Base-by-base conservation (phyloP, 73 alveolate species). In the Paramecium primaurelia region DNA sequence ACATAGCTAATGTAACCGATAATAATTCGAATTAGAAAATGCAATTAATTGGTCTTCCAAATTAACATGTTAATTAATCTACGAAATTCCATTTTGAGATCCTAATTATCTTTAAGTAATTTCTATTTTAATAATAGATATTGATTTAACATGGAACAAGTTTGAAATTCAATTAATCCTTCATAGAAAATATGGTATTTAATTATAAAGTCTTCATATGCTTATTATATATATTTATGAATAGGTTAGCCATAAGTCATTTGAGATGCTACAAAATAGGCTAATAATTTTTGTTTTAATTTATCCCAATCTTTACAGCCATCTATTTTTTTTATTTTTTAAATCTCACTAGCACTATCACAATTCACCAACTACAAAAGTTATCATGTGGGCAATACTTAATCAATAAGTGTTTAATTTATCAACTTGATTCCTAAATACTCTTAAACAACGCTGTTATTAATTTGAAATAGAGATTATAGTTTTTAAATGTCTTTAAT, bases 401-500 rank as follows among this genome's bases (percentile, higher is more conserved):
- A 34, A 28, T 64, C 84, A 34, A 64, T 64, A 16, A 54, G 69
- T 18, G 69, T 54, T 8, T 54, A 54, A 54, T 64, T 32, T 64
- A 64, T 0, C 36, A n/a, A 64, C 10, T 28, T 64, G 28, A 64
- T 34, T 32, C 47, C 47, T 64, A 64, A 32, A 34, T 64, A 64
- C 11, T 64, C 84, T 64, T 64, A 64, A 28, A 64, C 84, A 1
- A 64, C 84, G 42, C 25, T 12, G 42, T 32, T 64, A 34, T 64
- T 64, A 64, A 64, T 64, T 64, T 64, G 84, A 64, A 64, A 64
- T 32, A 64, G 84, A 64, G 84, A 64, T 34, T 32, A 64, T 64
- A 64, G 47, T 64, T 34, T 64, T 64, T 64, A 64, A 64, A 64
- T 64, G 84, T 28, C 84, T 32, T 34, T 64, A 64, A 32, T 28